Base-by-base conservation (phyloP, 2,329 filamentous ascomycete species). In the Cytospora schulzeri region DNA sequence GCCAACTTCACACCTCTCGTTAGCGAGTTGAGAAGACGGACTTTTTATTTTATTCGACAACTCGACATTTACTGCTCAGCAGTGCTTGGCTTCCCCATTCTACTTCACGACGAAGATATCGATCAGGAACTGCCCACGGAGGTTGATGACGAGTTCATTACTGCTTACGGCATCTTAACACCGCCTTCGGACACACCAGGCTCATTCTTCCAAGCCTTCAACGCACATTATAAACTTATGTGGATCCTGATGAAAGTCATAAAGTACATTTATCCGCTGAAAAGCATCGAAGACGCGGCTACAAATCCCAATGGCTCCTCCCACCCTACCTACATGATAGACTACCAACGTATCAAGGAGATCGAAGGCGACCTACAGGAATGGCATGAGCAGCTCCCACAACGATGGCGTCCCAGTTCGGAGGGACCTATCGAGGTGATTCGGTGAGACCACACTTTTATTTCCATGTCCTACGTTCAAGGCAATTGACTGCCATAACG, bases 381-480 rank as follows among this genome's bases (percentile, higher is more conserved):
- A 50, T 91, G 88, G 88, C 83, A 86, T 56, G 84, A 88, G 66
- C 78, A 81, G 60, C 76, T 99, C 29, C 94, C 93, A 0, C 82
- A 88, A 69, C 86, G 88, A 61, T 87, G 97, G 76, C 89, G 90
- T 66, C 93, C 93, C 1, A 92, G 91, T 67, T 85, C 88, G 0
- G 92, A 95, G 58, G 90, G 89, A 0, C 83, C 89, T 1, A 85
- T 88, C 38, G 88, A 93, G 71, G 85, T 93, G 28, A 85, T 93
- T 70, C 85, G 92, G 91, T 92, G 83, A 79, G 85, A 76, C 45
- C 19, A 31, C 52, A 15, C n/a, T n/a, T 2, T 45, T 28, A 17
- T n/a, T 9, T 52, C 51, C 35, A 35, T 38, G 17, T 22, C 22
- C 9, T 41, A 19, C 8, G 19, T 28, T 53, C 38, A 24, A 22